phyloP scores from a whole-genome alignment of 768 basidiomycete species.

The Panaeolus cyanescens region DNA sequence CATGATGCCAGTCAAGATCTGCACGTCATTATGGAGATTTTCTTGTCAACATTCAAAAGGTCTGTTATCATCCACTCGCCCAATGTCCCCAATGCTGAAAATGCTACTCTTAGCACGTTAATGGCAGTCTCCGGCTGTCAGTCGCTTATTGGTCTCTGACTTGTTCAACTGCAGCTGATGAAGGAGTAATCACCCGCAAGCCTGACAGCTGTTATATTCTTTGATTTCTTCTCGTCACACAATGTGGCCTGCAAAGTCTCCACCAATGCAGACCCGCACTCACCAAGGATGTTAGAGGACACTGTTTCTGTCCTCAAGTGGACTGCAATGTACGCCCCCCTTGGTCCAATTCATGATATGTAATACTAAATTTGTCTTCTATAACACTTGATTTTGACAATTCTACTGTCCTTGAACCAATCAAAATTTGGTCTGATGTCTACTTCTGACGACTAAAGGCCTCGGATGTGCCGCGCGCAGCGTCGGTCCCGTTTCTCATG shows the following conservation, averaged over 20 bases:
- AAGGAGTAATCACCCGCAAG: slow-evolving; percentile 57
- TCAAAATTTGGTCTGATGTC: too few species aligned
- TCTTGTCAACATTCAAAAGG: slow-evolving; percentile 16
- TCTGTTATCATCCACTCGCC: slow-evolving; percentile 44
- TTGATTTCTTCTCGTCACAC: slow-evolving; percentile 20
- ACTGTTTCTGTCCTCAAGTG: slow-evolving; percentile 64
- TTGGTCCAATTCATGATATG: slow-evolving; percentile 33
- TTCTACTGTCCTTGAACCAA: too few species aligned
- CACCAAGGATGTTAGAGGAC: slow-evolving; percentile 36
- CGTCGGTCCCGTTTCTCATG: too few species aligned
- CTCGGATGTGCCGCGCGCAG: too few species aligned
- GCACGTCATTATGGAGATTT: slow-evolving; percentile 16
- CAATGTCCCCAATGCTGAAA: slow-evolving; percentile 41
- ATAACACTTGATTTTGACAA: too few species aligned
- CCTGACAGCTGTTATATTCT: slow-evolving; percentile 47
- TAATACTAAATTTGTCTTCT: too few species aligned
- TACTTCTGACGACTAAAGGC: too few species aligned
- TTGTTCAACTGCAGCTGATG: slow-evolving; percentile 17
- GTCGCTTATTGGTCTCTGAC: slow-evolving; percentile 49
- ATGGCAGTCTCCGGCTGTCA: slow-evolving; percentile 51
- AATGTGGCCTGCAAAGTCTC: slow-evolving; percentile 39
- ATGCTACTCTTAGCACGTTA: slow-evolving; percentile 42
- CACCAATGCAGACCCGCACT: slow-evolving; percentile 54
- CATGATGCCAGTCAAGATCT: slow-evolving; percentile 44
- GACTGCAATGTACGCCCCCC: slow-evolving; percentile 46